A percentile compares a stretch with the other conserved stretches of the same genome.
Conservation (phyloP, 352 stramenopile genomes). For the Pythium sukuiense region DNA sequence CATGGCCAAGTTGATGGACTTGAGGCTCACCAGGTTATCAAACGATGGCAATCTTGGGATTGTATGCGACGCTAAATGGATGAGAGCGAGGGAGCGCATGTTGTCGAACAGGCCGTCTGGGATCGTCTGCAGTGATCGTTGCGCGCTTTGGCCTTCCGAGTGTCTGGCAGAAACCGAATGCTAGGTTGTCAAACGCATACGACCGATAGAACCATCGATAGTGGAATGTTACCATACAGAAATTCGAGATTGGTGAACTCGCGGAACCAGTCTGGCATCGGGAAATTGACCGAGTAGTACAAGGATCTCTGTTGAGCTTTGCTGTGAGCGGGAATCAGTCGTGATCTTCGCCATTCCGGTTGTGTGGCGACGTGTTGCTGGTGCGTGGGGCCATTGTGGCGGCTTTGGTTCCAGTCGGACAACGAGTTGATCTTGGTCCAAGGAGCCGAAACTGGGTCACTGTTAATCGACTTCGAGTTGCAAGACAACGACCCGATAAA, state of each 20-base stretch:
- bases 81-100: constrained; percentile 3
- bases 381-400: neutral
- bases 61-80: neutral
- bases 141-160: neutral
- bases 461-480: neutral
- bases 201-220: neutral
- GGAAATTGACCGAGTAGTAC: neutral
- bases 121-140: neutral
- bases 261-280: constrained; percentile 8
- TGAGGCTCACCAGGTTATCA: neutral
- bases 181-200: neutral
- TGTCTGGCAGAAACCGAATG: neutral
- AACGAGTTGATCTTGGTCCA: constrained; percentile 3
- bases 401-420: neutral
- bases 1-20: neutral
- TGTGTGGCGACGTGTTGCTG: constrained; percentile 4
- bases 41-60: neutral
- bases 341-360: neutral
- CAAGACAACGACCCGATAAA: neutral
- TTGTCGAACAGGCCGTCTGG: constrained; percentile 3
- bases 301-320: neutral
- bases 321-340: neutral
- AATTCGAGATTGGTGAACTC: constrained; percentile 12
- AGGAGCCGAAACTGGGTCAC: neutral
- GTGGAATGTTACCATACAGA: neutral